phyloP scores from a whole-genome alignment of 1,284 basidiomycete species.

The Heliocybe sulcata region DNA sequence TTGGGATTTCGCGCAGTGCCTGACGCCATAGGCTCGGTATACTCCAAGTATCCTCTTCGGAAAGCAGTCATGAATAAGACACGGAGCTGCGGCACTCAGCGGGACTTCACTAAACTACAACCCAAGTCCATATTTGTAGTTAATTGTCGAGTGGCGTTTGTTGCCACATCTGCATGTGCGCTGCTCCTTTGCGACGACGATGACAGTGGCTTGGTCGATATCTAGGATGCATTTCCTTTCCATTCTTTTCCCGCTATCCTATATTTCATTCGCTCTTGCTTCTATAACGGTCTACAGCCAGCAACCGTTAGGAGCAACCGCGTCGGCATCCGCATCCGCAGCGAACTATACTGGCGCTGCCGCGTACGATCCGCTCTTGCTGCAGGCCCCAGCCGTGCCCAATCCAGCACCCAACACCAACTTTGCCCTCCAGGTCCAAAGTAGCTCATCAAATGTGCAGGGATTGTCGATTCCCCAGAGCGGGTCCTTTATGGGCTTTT shows the following conservation, averaged over 20 bases:
- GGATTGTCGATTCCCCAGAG: slow-evolving; percentile 16
- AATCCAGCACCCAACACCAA: slow-evolving; percentile 27
- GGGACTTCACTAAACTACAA: no score
- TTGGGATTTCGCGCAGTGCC: no score
- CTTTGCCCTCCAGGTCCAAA: slow-evolving; percentile 34
- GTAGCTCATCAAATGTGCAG: slow-evolving; percentile 22
- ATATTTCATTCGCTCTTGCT: slow-evolving; percentile 12
- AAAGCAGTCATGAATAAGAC: no score
- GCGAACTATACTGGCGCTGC: slow-evolving; percentile 31
- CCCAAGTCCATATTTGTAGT: no score
- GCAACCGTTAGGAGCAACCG: slow-evolving; percentile 12
- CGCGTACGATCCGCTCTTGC: slow-evolving; percentile 35
- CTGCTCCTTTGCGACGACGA: not conserved
- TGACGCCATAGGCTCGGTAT: no score
- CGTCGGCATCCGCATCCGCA: slow-evolving; percentile 19
- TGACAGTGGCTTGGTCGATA: not conserved
- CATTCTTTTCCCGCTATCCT: slow-evolving; percentile 15
- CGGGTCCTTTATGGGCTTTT: slow-evolving; percentile 41
- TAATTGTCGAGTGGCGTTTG: not conserved
- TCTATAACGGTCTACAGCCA: slow-evolving; percentile 18
- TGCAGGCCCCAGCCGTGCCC: slow-evolving; percentile 35
- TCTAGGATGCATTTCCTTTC: slow-evolving; percentile 11
- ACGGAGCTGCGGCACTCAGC: no score
- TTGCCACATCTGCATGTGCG: not conserved
- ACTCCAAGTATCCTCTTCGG: no score